Conservation (phyloP, 164 flowering plant species). For the Euptelea pleiosperma region DNA sequence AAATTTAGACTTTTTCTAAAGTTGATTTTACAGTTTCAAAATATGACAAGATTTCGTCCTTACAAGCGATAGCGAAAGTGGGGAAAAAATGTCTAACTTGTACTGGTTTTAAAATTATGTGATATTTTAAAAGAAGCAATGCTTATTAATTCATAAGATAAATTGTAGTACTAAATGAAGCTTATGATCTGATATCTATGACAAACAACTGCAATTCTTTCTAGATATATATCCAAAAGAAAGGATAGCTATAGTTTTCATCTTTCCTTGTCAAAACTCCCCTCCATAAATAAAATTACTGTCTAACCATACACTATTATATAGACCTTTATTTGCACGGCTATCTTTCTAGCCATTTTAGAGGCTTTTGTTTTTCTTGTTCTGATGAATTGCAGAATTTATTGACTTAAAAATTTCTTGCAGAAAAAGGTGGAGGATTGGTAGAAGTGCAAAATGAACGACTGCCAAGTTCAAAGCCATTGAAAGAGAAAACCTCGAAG, state of each 20-base stretch:
- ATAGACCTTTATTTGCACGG: neutral
- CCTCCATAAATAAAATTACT: neutral
- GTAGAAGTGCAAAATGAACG: slow-evolving; percentile 42
- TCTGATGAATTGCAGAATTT: neutral
- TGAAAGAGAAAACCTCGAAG: slow-evolving; percentile 75
- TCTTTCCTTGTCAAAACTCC: neutral
- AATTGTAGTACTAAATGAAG: neutral
- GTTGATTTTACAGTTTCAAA: too few relatives aligned
- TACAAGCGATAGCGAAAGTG: too few relatives aligned
- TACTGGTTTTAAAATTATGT: too few relatives aligned
- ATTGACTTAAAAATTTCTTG: slow-evolving; percentile 6
- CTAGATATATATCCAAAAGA: too few relatives aligned
- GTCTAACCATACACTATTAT: neutral
- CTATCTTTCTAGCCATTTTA: neutral
- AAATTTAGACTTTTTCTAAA: too few relatives aligned
- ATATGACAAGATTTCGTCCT: too few relatives aligned
- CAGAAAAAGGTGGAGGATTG: slow-evolving; percentile 42
- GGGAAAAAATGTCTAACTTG: neutral
- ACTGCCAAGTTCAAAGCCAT: slow-evolving; percentile 42
- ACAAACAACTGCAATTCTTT: too few relatives aligned
- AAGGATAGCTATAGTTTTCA: too few relatives aligned
- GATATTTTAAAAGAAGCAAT: too few relatives aligned
- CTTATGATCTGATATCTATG: neutral
- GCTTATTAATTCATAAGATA: too few relatives aligned
- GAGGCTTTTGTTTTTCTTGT: neutral